A percentile compares a stretch with the other conserved stretches of the same genome.
Evolutionary conservation across 2,329 filamentous ascomycete genomes (phyloP).

Genomic region (Aureobasidium lini): DNA sequence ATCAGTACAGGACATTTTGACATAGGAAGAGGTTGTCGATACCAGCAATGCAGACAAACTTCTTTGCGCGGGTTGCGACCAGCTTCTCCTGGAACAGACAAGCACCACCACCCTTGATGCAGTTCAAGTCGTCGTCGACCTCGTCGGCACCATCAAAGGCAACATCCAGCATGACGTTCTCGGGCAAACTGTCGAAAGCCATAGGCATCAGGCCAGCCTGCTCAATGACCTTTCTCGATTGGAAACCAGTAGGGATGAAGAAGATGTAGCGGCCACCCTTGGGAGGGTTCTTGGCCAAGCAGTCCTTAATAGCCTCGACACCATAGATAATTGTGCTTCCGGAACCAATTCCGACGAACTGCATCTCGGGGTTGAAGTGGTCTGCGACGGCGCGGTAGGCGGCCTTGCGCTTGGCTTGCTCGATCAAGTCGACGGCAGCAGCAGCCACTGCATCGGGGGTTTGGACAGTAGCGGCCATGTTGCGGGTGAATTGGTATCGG

Average conservation of each 20-base stretch:
- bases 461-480: background rate
- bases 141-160: conserved; percentile 97
- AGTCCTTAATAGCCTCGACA: conserved; percentile 66
- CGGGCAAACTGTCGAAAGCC: conserved; percentile 66
- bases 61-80: conserved; percentile 73
- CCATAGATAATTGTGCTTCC: conserved; percentile 79
- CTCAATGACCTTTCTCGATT: conserved; percentile 80
- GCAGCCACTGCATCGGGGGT: background rate
- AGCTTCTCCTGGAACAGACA: conserved; percentile 98
- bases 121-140: conserved; percentile 88
- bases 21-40: conserved; percentile 25
- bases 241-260: conserved; percentile 81
- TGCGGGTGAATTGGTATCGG: background rate
- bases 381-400: conserved; percentile 67
- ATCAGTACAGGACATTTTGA: background rate
- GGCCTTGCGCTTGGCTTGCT: conserved; percentile 67
- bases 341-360: conserved; percentile 71
- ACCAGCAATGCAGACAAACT: conserved; percentile 84
- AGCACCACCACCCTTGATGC: conserved; percentile 96
- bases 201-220: conserved; percentile 68
- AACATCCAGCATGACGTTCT: conserved; percentile 64
- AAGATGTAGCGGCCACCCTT: conserved; percentile 55
- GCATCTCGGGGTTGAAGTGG: conserved; percentile 55
- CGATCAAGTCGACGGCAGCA: conserved; percentile 36
- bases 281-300: conserved; percentile 37